A percentile compares a stretch with the other conserved stretches of the same genome.
These are phyloP conservation scores for Sistotremastrum suecicum DNA, from an alignment of 768 basidiomycete species.

Conservation along the genomic window DNA sequence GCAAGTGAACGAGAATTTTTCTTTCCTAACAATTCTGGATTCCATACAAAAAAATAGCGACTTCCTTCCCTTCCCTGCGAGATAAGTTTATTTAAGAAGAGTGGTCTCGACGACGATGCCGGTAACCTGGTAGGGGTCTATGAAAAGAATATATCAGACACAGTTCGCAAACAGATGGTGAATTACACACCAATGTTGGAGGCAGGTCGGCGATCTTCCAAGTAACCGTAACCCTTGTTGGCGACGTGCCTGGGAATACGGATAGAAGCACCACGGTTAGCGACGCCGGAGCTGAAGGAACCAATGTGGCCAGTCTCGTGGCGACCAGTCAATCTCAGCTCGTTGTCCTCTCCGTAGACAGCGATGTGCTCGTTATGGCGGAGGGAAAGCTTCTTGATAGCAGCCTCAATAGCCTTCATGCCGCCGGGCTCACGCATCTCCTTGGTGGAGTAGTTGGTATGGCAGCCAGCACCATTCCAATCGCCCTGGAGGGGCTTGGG, in stretches of 20 bases:
- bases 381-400: conserved; percentile 85
- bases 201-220: conserved; percentile 94
- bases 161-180: neutral
- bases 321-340: conserved; percentile 85
- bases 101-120: conserved; percentile 83
- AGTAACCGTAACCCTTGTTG: conserved; percentile 84
- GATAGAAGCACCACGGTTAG: conserved; percentile 94
- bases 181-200: conserved; percentile 82
- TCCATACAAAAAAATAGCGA: too few species aligned
- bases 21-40: too few species aligned
- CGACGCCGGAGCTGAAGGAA: conserved; percentile 85
- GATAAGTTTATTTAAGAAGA: conserved; percentile 11
- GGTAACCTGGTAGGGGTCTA: conserved; percentile 93
- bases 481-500: conserved; percentile 95
- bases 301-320: conserved; percentile 97
- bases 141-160: conserved; percentile 5
- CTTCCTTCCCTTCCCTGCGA: too few species aligned
- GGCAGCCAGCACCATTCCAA: conserved; percentile 99
- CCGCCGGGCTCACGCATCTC: conserved; percentile 90
- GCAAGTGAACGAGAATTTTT: too few species aligned
- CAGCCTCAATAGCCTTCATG: conserved; percentile 81
- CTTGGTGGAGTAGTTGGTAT: conserved; percentile 95
- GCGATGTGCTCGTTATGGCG: conserved; percentile 92
- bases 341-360: conserved; percentile 97
- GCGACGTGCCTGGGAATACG: conserved; percentile 92